A percentile compares a stretch with the other conserved stretches of the same genome.
Conservation (phyloP, 306 rosid species). For the Vigna hirtella region DNA sequence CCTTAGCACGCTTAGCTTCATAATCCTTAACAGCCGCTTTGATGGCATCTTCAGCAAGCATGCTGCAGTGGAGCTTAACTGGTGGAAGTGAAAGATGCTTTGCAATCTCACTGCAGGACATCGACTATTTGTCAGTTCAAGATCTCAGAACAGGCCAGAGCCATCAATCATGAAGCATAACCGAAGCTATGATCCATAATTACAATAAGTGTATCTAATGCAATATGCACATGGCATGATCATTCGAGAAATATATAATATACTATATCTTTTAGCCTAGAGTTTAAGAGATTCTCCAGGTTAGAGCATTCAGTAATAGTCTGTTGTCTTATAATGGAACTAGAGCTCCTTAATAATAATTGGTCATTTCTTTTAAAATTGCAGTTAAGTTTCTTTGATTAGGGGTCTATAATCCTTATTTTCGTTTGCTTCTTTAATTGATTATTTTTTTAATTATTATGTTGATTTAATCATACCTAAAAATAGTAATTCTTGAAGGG, state of each 20-base stretch:
- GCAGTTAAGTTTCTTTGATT: no score
- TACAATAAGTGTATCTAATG: neutral
- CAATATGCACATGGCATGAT: neutral
- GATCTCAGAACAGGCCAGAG: neutral
- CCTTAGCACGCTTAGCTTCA: constrained; percentile 59
- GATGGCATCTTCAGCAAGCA: constrained; percentile 98
- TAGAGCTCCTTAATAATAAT: no score
- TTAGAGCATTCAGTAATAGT: no score
- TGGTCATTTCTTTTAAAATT: no score
- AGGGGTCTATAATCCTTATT: no score
- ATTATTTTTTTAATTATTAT: no score
- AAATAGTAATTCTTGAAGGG: no score
- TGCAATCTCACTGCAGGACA: constrained; percentile 77
- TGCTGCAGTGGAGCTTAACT: constrained; percentile 94
- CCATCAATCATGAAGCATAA: neutral
- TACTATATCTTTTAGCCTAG: no score
- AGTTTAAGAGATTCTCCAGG: no score
- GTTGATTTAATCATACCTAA: no score
- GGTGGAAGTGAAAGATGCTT: constrained; percentile 96
- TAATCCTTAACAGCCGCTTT: constrained; percentile 96
- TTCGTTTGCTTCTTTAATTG: no score
- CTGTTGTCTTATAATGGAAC: no score
- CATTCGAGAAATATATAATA: neutral
- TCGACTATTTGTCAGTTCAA: neutral
- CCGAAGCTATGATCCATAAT: neutral